Percentiles rank a stretch among this genome's conserved stretches.
Evolutionary conservation across 306 rosid genomes (phyloP).

Genomic region (Lathyrus sativus): DNA sequence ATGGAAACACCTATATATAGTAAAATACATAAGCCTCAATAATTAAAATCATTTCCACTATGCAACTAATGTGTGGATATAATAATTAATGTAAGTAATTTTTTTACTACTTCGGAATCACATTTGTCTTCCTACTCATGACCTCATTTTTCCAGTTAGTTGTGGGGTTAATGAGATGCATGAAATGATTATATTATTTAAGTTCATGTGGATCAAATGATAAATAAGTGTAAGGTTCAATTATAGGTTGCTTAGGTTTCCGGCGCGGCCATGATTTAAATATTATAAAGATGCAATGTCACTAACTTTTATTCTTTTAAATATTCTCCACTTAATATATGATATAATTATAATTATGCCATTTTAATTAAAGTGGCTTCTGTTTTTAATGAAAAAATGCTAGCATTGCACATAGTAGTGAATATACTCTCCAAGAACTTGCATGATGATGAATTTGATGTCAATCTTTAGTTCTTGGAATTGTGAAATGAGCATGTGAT

Average conservation of each 20-base stretch:
- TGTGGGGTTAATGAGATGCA: slow-evolving; percentile 37
- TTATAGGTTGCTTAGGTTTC: slow-evolving; percentile 42
- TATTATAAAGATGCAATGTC: slow-evolving; percentile 42
- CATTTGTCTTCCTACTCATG: slow-evolving; percentile 23
- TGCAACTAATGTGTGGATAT: neutral
- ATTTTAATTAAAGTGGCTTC: slow-evolving; percentile 31
- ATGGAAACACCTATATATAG: slow-evolving; percentile 6
- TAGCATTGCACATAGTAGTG: slow-evolving; percentile 22
- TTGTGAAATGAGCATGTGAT: slow-evolving; percentile 35
- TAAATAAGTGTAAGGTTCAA: slow-evolving; percentile 32
- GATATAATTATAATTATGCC: slow-evolving; percentile 9
- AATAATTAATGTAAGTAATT: neutral
- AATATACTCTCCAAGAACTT: no score
- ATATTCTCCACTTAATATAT: slow-evolving; percentile 44
- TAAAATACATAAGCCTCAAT: neutral
- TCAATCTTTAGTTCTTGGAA: slow-evolving; percentile 27
- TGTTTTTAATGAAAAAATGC: slow-evolving; percentile 22
- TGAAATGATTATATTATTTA: slow-evolving; percentile 6
- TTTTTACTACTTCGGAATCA: neutral
- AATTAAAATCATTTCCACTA: neutral
- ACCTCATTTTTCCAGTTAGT: slow-evolving; percentile 8
- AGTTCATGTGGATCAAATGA: slow-evolving; percentile 31
- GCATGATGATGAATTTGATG: slow-evolving; percentile 33
- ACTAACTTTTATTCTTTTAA: slow-evolving; percentile 36
- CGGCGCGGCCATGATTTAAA: slow-evolving; percentile 43